A percentile compares a stretch with the other conserved stretches of the same genome.
Evolutionary conservation across 257 asterid genomes (phyloP).

Genomic region (Nicotiana obtusifolia): DNA sequence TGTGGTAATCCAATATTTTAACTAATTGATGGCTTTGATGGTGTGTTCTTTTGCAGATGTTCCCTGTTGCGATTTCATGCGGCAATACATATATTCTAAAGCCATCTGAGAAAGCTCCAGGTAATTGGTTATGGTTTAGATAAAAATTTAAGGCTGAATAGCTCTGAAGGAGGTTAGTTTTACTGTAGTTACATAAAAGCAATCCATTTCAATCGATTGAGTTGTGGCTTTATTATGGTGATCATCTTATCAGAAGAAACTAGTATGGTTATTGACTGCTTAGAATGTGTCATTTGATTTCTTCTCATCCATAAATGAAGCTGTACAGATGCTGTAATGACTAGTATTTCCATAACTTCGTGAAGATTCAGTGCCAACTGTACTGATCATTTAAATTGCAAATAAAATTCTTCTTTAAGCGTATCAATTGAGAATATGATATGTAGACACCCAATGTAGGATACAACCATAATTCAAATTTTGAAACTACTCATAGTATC

Average conservation of each 20-base stretch:
- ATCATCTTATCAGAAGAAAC: background rate
- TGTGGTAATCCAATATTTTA: background rate
- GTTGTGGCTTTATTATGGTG: background rate
- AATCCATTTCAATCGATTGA: background rate
- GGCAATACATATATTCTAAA: slow-evolving; percentile 89
- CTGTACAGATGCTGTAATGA: background rate
- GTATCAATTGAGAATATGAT: background rate
- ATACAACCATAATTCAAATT: background rate
- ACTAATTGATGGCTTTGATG: background rate
- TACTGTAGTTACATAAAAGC: background rate
- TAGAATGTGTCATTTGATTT: background rate
- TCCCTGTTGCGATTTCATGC: slow-evolving; percentile 89
- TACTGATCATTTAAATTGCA: background rate
- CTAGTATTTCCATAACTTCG: background rate
- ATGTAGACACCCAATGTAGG: background rate
- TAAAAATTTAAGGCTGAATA: background rate
- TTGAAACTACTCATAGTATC: background rate
- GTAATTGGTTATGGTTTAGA: slow-evolving; percentile 24
- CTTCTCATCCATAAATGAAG: background rate
- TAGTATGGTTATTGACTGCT: background rate
- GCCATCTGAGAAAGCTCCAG: slow-evolving; percentile 97
- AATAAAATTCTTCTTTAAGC: background rate
- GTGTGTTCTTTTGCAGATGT: slow-evolving; percentile 53
- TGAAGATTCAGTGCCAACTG: background rate
- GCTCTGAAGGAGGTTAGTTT: background rate